Conservation (phyloP, 257 asterid species). For the Nicotiana paniculata region DNA sequence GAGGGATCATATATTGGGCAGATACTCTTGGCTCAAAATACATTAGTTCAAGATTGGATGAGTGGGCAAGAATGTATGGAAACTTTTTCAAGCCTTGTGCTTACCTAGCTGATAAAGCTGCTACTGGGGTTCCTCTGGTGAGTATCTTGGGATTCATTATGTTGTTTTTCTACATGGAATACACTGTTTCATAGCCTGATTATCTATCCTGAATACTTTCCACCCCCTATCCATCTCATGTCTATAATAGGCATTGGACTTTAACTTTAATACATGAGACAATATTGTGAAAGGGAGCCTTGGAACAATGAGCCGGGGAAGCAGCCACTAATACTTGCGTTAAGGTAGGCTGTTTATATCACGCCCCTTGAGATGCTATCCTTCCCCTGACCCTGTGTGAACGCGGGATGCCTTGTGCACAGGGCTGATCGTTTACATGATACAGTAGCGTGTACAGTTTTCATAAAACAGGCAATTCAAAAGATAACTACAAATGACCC, state of each 20-base stretch:
- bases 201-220: background rate
- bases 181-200: background rate
- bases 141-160: conserved; percentile 20
- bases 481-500: background rate
- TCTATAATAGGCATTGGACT: background rate
- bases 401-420: no score
- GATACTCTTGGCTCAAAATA: conserved; percentile 86
- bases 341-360: no score
- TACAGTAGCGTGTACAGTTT: no score
- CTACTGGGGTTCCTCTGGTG: conserved; percentile 80
- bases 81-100: conserved; percentile 43
- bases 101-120: conserved; percentile 72
- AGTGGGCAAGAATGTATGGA: no score
- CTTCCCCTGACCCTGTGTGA: no score
- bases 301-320: no score
- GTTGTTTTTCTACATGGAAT: background rate
- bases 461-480: background rate
- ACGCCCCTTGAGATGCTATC: no score
- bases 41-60: conserved; percentile 42
- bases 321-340: no score
- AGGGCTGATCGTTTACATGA: no score
- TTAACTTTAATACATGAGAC: no score
- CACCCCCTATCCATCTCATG: background rate
- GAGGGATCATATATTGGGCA: conserved; percentile 92
- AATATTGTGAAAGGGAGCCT: no score